These are phyloP conservation scores for Dactylorhiza incarnata DNA, from an alignment of 106 monocot genomes.

Conservation along the genomic window DNA sequence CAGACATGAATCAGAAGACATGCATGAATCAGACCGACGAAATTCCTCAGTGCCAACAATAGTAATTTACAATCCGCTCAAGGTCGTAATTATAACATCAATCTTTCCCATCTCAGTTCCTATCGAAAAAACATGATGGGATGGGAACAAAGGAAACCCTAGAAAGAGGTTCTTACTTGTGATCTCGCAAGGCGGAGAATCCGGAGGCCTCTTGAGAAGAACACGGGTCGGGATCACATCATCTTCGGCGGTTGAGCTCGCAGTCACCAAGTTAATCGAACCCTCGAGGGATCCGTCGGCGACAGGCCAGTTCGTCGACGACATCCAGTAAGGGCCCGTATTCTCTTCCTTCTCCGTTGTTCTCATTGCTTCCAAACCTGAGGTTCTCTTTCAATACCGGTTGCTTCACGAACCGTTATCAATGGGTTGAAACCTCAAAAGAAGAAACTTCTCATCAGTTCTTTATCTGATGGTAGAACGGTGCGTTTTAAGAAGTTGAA, in stretches of 20 bases:
- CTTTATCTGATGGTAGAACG: too few species aligned
- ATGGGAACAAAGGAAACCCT: neutral
- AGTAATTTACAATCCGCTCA: neutral
- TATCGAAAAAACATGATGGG: neutral
- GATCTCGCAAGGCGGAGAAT: slow-evolving; percentile 11
- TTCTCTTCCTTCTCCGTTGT: neutral
- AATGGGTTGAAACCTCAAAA: too few species aligned
- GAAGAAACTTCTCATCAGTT: too few species aligned
- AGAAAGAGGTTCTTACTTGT: neutral
- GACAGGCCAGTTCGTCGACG: slow-evolving; percentile 12
- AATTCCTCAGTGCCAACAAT: neutral
- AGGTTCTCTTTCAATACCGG: neutral
- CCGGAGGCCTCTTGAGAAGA: slow-evolving; percentile 3
- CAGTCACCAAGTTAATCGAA: slow-evolving; percentile 1
- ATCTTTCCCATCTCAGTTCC: neutral
- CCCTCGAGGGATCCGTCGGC: slow-evolving; percentile 7
- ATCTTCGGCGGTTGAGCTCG: neutral
- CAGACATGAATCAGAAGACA: neutral
- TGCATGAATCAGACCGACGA: neutral
- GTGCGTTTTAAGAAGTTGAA: too few species aligned
- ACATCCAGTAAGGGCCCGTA: neutral
- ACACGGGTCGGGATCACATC: neutral
- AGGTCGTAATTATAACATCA: neutral
- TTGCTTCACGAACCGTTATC: too few species aligned
- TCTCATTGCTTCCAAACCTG: neutral